These are phyloP conservation scores for Erodium chrysanthum DNA, from an alignment of 441 rosid genomes.

Conservation along the genomic window DNA sequence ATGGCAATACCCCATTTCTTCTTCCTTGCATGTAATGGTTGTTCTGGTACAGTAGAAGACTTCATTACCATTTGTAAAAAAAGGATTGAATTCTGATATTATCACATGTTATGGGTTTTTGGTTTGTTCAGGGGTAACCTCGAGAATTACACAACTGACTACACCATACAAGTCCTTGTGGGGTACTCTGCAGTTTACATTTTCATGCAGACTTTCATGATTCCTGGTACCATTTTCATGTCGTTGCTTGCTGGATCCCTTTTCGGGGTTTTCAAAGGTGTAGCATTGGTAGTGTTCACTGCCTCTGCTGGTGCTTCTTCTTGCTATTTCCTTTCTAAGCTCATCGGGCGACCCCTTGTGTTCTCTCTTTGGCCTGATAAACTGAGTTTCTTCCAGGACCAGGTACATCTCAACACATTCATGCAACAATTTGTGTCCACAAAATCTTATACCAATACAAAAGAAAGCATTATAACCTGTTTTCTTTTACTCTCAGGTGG, in stretches of 20 bases:
- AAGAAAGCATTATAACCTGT: neutral
- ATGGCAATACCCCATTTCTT: neutral
- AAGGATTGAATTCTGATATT: neutral
- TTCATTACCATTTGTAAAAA: neutral
- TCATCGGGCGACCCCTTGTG: constrained; percentile 83
- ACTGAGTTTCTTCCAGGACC: constrained; percentile 74
- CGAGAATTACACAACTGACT: constrained; percentile 58
- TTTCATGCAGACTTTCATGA: constrained; percentile 98
- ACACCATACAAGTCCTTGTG: constrained; percentile 67
- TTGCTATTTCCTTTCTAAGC: constrained; percentile 76
- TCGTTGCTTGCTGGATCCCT: constrained; percentile 94
- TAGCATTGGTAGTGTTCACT: constrained; percentile 73
- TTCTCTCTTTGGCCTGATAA: constrained; percentile 93
- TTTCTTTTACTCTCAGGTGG: constrained; percentile 41
- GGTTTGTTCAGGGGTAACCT: constrained; percentile 57
- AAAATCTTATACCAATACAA: neutral
- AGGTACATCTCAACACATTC: constrained; percentile 35
- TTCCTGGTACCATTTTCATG: constrained; percentile 99
- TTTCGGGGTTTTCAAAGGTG: constrained; percentile 78
- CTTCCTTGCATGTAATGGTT: neutral
- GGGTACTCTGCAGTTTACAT: constrained; percentile 90
- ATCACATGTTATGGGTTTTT: constrained; percentile 3
- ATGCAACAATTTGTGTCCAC: neutral
- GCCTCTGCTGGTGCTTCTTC: constrained; percentile 92
- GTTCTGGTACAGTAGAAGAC: neutral